Evolutionary conservation across 2,329 filamentous ascomycete species (phyloP).

Genomic region (Penicillium sp.): DNA sequence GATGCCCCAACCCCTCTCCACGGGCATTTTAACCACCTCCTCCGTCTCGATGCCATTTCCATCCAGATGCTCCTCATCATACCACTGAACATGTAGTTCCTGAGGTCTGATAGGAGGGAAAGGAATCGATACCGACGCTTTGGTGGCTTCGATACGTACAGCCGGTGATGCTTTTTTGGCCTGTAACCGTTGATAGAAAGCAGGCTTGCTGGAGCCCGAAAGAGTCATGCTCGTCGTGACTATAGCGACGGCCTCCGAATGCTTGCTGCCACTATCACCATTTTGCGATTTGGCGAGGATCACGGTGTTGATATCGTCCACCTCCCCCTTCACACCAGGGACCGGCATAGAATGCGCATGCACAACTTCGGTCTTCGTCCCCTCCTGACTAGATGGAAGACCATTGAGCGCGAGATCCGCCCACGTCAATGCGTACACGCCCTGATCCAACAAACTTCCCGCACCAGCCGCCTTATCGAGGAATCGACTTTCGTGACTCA

Average conservation of each 20-base stretch:
- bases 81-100: conserved; percentile 25
- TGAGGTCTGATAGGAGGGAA: conserved; percentile 26
- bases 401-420: conserved; percentile 39
- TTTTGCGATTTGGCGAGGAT: conserved; percentile 21
- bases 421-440: conserved; percentile 78
- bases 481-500: conserved; percentile 55
- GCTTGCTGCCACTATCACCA: conserved; percentile 1
- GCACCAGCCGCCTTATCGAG: conserved; percentile 72
- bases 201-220: conserved; percentile 14
- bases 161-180: conserved; percentile 21
- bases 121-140: conserved; percentile 26
- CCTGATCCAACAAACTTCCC: conserved; percentile 70
- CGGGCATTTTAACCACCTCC: conserved; percentile 23
- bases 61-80: conserved; percentile 20
- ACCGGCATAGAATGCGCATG: conserved; percentile 21
- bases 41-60: conserved; percentile 24
- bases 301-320: conserved; percentile 29
- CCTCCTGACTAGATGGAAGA: not conserved
- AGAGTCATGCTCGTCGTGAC: conserved; percentile 23
- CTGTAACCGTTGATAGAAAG: conserved; percentile 20
- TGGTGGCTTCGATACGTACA: conserved; percentile 25
- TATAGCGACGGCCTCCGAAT: conserved; percentile 1
- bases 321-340: conserved; percentile 21
- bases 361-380: conserved; percentile 13
- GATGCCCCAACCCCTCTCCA: conserved; percentile 26